These are phyloP conservation scores for Kwoniella mangroviensis DNA, from an alignment of 768 basidiomycete species.

Conservation along the genomic window DNA sequence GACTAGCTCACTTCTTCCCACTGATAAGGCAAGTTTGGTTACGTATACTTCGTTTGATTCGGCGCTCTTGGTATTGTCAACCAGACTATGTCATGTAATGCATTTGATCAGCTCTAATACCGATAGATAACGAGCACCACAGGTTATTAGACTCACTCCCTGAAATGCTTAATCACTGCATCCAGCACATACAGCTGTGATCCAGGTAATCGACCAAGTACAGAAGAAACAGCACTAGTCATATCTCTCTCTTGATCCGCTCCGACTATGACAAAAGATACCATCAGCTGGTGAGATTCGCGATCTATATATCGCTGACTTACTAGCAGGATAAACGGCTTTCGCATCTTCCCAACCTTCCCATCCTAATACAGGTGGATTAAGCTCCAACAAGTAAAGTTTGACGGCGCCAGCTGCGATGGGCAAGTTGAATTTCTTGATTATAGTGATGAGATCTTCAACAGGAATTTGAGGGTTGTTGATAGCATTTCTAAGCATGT, in stretches of 20 bases:
- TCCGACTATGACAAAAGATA: conserved; percentile 60
- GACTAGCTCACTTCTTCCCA: conserved; percentile 74
- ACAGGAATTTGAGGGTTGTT: conserved; percentile 65
- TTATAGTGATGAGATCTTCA: conserved; percentile 63
- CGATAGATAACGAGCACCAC: neutral
- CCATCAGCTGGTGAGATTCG: neutral
- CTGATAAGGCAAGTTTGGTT: conserved; percentile 81
- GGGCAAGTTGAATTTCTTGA: conserved; percentile 79
- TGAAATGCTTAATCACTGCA: conserved; percentile 75
- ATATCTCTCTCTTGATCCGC: conserved; percentile 64
- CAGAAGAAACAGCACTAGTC: conserved; percentile 63
- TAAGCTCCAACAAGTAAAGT: conserved; percentile 88
- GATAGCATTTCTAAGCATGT: conserved; percentile 81
- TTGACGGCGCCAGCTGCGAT: conserved; percentile 84
- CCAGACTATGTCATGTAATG: conserved; percentile 62
- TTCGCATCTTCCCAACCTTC: conserved; percentile 92
- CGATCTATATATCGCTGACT: conserved; percentile 26
- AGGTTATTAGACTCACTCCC: conserved; percentile 62
- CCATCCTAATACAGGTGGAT: conserved; percentile 81
- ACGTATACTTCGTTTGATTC: conserved; percentile 80
- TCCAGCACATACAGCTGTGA: conserved; percentile 82
- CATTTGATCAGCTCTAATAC: conserved; percentile 1
- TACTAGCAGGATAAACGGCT: conserved; percentile 76
- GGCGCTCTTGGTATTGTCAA: conserved; percentile 69
- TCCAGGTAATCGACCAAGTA: conserved; percentile 73